Evolutionary conservation across 257 asterid genomes (phyloP), one percentile per base, ranked within the genome.

Genomic region (Catharanthus roseus): DNA sequence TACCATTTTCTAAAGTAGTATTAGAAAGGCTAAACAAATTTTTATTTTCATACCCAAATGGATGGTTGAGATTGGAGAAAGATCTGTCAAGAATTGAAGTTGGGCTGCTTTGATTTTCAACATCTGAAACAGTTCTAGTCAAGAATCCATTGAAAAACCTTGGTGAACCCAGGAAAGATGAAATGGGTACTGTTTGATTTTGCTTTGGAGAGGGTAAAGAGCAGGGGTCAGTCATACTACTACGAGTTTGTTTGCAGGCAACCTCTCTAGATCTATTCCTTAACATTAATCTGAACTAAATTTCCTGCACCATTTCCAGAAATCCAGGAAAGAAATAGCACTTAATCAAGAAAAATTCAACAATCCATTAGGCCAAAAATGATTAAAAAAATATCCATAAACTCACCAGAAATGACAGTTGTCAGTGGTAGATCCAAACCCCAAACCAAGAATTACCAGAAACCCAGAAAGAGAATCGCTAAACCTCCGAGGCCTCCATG

Each of bases 251-350:
- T 70, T 89, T 89, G 82, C 77, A 77, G 68, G 78, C 83, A 71
- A 87, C 82, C 74, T 87, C 84, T 80, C 93, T 90, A 68, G 97
- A 90, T 87, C 90, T 90, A 56, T 84, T 93, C 77, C 92, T 86
- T 85, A 82, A 77, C 53, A 65, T 65, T 49, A 44, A 50, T 60
- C 31, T 72, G 33, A 28, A 31, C 29, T 4, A 51, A 33, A 28
- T 41, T 47, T 62, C 31, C 54, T 15, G 56, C 21, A 41, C 11
- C 67, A 74, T n/a, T 18, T 53, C 42, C 62, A 7, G 21, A 11
- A 21, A 19, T 1, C 4, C 58, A 57, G 29, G 47, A 26, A 60
- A 41, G 7, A 54, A 65, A 55, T 47, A 47, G 21, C 0, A 34
- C 26, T 34, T 3, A 60, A 18, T 39, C 38, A 31, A 42, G 18